Percentiles rank a stretch among this genome's conserved stretches.
Conservation (phyloP, 2,329 filamentous ascomycete genomes). For the Sclerotinia borealis region DNA sequence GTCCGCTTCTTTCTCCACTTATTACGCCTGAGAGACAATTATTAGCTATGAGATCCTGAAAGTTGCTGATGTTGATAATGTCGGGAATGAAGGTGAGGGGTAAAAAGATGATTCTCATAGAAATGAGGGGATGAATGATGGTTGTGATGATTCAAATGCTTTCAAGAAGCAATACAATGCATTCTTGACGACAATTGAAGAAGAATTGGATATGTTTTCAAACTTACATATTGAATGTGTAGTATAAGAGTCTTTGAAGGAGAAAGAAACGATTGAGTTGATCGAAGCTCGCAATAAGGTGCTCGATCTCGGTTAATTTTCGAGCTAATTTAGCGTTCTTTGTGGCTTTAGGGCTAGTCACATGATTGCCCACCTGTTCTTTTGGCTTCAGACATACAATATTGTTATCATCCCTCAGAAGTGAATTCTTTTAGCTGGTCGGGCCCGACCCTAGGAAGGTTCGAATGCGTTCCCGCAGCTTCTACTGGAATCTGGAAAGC, state of each 20-base stretch:
- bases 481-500: no score
- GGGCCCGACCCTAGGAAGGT: background rate
- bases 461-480: no score
- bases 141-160: background rate
- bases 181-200: background rate
- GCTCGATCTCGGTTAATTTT: background rate
- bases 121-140: background rate
- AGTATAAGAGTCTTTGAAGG: background rate
- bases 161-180: background rate
- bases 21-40: conserved; percentile 59
- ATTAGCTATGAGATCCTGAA: background rate
- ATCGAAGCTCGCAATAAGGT: background rate
- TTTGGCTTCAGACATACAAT: background rate
- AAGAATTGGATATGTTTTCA: background rate
- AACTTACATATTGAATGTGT: conserved; percentile 4
- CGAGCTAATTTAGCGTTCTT: background rate
- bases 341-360: background rate
- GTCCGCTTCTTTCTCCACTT: conserved; percentile 99
- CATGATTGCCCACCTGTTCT: background rate
- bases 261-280: background rate
- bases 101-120: background rate
- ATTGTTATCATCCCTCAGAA: no score
- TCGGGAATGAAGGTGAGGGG: background rate
- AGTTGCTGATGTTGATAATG: conserved; percentile 1
- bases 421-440: background rate